phyloP scores from a whole-genome alignment of 331 rosid genomes.

The Malus hybrid region DNA sequence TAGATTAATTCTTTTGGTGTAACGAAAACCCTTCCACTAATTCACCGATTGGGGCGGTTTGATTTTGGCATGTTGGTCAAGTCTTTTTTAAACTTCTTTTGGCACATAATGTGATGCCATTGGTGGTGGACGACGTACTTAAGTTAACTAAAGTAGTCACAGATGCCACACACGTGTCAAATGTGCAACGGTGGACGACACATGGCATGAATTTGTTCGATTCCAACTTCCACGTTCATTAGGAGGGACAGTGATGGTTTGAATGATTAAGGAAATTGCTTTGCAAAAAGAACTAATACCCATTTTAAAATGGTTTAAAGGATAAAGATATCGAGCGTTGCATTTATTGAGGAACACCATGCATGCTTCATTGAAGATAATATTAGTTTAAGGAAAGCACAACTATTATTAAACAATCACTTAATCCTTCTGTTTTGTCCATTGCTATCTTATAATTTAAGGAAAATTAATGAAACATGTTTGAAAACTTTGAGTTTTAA shows the following conservation, averaged over 20 bases:
- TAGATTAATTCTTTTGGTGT: conserved; percentile 11
- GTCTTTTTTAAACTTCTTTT: neutral
- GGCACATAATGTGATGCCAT: conserved; percentile 11
- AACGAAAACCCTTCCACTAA: conserved; percentile 15
- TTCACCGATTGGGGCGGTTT: conserved; percentile 34
- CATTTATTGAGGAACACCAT: neutral
- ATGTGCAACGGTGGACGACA: conserved; percentile 11
- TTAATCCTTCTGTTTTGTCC: too few relatives aligned
- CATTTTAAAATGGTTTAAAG: neutral
- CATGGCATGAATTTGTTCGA: conserved; percentile 18
- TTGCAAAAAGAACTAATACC: neutral
- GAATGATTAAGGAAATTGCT: conserved; percentile 8
- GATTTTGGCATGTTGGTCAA: conserved; percentile 7
- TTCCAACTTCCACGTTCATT: conserved; percentile 10
- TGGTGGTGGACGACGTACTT: conserved; percentile 3
- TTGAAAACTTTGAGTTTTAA: too few relatives aligned
- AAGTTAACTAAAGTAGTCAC: neutral
- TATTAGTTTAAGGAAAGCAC: neutral
- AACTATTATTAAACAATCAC: neutral
- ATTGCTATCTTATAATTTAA: too few relatives aligned
- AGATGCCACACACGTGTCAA: conserved; percentile 24
- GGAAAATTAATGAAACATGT: too few relatives aligned
- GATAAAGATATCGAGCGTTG: neutral
- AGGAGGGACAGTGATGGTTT: conserved; percentile 9
- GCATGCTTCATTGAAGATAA: neutral